Base-by-base conservation (phyloP, 176 grass and related monocot species). In the barley (Hordeum vulgare) region DNA sequence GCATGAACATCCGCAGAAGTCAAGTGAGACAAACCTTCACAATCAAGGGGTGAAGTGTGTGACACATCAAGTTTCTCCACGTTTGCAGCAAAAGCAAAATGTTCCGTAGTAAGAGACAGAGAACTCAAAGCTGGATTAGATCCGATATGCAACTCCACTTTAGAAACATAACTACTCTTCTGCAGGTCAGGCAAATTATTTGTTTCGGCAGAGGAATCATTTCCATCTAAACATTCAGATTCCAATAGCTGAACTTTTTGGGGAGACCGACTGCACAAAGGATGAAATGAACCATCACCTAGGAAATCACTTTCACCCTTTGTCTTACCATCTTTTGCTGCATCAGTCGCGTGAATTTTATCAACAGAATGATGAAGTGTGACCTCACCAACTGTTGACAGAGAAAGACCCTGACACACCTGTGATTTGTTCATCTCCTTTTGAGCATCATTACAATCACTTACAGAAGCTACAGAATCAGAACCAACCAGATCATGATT, bases 11-110 rank as follows among this genome's bases (percentile, higher is more conserved):
- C 69, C 37, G 13, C 51, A 79, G 59, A 81, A 86, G 61, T 66
- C 39, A 81, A 57, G 51, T 23, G 51, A 78, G 80, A 84, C 60
- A 59, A 74, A 68, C 47, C 60, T 61, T 75, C 85, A 17, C 13
- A 71, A 42, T 60, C 37, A 79, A 83, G 27, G 26, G 74, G 18
- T 69, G 24, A 20, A 31, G 18, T 29, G 39, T 45, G 39, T 62
- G 73, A 79, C 58, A n/a, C 82, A 61, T 84, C 58, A 6, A 66
- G 51, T 75, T 86, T 88, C 70, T 88, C 70, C 66, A 75, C 37
- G 68, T 83, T 29, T 39, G 59, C 31, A 75, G 57, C 56, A 12
- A 54, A 75, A 45, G 71, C 47, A 63, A 59, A 75, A 71, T 80
- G 44, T 35, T 90, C 82, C 0, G 31, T 73, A 11, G 74, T 54